Conservation (phyloP, 176 grass and related monocot species). For the Alopecurus myosuroides region DNA sequence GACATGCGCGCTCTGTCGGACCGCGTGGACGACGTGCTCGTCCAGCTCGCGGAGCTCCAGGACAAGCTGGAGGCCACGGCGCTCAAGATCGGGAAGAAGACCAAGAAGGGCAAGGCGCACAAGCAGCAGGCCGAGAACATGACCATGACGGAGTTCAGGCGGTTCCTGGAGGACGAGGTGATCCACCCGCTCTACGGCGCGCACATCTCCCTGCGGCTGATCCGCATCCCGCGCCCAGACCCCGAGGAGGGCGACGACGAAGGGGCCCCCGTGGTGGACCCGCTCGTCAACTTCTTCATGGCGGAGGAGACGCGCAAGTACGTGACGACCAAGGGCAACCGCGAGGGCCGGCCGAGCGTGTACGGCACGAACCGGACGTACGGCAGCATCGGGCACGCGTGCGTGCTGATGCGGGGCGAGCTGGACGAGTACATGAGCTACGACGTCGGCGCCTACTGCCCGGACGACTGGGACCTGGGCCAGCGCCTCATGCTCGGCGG, state of each 20-base stretch:
- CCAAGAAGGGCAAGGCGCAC: constrained; percentile 31
- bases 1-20: constrained; percentile 73
- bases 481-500: constrained; percentile 71
- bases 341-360: constrained; percentile 25
- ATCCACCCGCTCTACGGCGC: constrained; percentile 80
- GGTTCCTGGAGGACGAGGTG: constrained; percentile 85
- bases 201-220: constrained; percentile 60
- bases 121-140: constrained; percentile 45
- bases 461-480: constrained; percentile 71
- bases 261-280: constrained; percentile 12
- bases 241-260: neutral
- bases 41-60: constrained; percentile 71
- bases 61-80: constrained; percentile 76
- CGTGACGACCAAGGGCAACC: constrained; percentile 47
- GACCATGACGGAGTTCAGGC: constrained; percentile 54
- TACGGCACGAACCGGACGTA: constrained; percentile 48
- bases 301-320: constrained; percentile 65
- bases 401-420: constrained; percentile 46
- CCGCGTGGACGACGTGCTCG: constrained; percentile 75
- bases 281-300: constrained; percentile 57
- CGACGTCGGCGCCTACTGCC: constrained; percentile 56
- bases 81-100: constrained; percentile 45
- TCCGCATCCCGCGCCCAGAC: constrained; percentile 51
- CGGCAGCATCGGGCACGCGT: constrained; percentile 45
- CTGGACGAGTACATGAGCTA: constrained; percentile 78